phyloP scores from a whole-genome alignment of 148 eudicot species.

The Rhododendron mucronatum region DNA sequence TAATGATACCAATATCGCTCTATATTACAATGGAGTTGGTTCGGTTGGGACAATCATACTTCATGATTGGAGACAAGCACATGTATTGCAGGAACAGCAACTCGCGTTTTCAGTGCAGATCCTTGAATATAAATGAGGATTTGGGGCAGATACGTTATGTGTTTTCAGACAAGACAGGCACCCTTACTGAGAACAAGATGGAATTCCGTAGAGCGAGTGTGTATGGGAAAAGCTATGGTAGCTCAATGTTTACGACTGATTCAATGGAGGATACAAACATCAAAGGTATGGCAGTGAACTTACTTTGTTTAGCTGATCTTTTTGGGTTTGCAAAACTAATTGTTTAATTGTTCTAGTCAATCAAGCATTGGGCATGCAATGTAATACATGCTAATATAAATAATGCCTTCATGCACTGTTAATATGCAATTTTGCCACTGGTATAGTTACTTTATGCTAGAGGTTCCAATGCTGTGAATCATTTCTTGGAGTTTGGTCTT shows the following conservation, averaged over 20 bases:
- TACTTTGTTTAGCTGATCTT: constrained; percentile 3
- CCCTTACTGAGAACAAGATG: constrained; percentile 95
- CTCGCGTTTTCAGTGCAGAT: constrained; percentile 95
- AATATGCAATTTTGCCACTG: background rate
- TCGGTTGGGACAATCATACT: constrained; percentile 91
- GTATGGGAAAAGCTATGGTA: constrained; percentile 62
- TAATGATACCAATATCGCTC: constrained; percentile 93
- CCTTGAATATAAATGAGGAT: constrained; percentile 96
- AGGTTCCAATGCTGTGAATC: background rate
- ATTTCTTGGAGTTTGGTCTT: background rate
- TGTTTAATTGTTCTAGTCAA: background rate
- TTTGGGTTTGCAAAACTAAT: background rate
- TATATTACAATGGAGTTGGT: constrained; percentile 97
- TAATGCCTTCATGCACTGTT: background rate
- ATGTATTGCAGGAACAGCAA: constrained; percentile 61
- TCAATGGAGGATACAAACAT: constrained; percentile 24
- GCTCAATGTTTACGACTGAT: constrained; percentile 25
- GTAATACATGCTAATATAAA: background rate
- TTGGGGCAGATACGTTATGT: constrained; percentile 91
- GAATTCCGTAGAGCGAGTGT: constrained; percentile 82
- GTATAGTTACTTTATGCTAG: background rate
- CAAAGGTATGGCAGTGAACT: constrained; percentile 39
- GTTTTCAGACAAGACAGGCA: constrained; percentile 94
- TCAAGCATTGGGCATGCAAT: background rate
- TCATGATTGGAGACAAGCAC: constrained; percentile 86